Evolutionary conservation across 1,284 basidiomycete genomes (phyloP), one percentile per base, ranked within the genome.

Genomic region (Golubevia sp.): DNA sequence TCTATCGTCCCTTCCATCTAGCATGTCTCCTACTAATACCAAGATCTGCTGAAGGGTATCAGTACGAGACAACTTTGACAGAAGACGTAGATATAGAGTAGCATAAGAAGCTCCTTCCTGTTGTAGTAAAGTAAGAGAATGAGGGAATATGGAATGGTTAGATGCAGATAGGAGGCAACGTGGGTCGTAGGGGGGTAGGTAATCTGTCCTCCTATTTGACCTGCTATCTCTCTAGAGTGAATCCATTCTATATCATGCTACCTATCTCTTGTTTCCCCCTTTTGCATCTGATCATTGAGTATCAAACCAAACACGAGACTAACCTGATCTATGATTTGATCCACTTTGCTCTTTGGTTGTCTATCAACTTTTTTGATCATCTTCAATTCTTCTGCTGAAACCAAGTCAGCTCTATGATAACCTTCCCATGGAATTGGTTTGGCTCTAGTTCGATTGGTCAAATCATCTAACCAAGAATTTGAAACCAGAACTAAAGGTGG

Each of bases 31-130:
- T 72, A 97, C 92, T 69, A 94, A 88, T 51, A 96, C 92, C 24
- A 99, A 88, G 59, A 97, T 91, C 77, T 89, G 93, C 84, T 97
- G 94, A 85, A 97, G 91, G 3, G 94, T 96, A 84, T 99, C 96
- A 55, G 92, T 90, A 72, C 94, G 87, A 85, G 92, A 91, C 25
- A 97, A 88, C 85, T 97, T 97, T 87, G 93, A 92, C 79, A 99
- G 88, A 23, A 99, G 88, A 66, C 90, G 89, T 52, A 97, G 90
- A 85, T 95, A 98, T 34, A 99, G 87, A n/a, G 89, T 86, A 11
- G 93, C 92, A 83, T 97, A 98, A 67, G 89, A 71, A 2, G 55
- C 25, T 5, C 73, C 79, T 21, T 76, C 68, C 48, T 71, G 51
- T 44, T 18, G 38, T 13, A 15, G 20, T 11, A 25, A n/a, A 30